Percentiles rank a stretch among this genome's conserved stretches.
Conservation (phyloP, 495 filamentous ascomycete genomes). For the Penicillium taxi region DNA sequence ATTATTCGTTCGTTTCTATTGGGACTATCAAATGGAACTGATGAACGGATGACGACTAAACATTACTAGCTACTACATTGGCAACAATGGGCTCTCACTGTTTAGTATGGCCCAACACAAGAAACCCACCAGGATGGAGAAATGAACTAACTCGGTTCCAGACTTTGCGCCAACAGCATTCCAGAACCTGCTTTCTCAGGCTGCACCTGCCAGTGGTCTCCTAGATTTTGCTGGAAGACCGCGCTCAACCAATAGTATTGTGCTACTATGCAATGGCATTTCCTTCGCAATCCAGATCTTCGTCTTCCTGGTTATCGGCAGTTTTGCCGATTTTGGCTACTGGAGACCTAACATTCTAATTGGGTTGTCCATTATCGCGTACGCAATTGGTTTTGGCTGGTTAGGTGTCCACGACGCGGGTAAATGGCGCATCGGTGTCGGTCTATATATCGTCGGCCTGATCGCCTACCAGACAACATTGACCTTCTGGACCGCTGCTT, state of each 20-base stretch:
- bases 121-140: background rate
- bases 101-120: conserved; percentile 39
- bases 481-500: conserved; percentile 61
- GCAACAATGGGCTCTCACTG: conserved; percentile 57
- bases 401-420: conserved; percentile 49
- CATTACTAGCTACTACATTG: conserved; percentile 50
- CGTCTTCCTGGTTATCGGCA: conserved; percentile 52
- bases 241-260: conserved; percentile 52
- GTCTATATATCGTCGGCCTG: conserved; percentile 54
- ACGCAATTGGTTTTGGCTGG: conserved; percentile 56
- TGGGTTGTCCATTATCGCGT: conserved; percentile 48
- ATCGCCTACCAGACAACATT: conserved; percentile 60
- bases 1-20: conserved; percentile 43
- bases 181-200: conserved; percentile 54
- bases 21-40: background rate
- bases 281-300: conserved; percentile 56
- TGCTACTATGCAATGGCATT: conserved; percentile 55
- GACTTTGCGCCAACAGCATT: conserved; percentile 60
- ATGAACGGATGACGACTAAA: conserved; percentile 13
- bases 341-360: conserved; percentile 57
- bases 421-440: conserved; percentile 49
- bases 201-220: conserved; percentile 40
- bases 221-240: conserved; percentile 44
- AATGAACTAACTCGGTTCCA: conserved; percentile 5
- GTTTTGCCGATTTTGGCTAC: conserved; percentile 52